phyloP scores from a whole-genome alignment of 441 rosid genomes.

The Kokia cookei region DNA sequence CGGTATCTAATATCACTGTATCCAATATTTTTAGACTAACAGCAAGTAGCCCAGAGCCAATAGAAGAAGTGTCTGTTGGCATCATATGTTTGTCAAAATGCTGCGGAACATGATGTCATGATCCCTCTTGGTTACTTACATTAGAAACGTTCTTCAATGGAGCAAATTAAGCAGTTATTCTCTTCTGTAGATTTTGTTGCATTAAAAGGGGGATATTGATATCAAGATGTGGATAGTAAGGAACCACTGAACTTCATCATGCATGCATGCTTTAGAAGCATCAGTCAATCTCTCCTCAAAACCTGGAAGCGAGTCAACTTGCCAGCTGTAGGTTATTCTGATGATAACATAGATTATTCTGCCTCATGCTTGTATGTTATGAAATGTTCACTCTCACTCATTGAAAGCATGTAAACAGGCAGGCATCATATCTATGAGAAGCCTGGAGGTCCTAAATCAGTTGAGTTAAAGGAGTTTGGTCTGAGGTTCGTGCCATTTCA shows the following conservation, averaged over 20 bases:
- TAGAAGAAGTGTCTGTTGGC: not conserved
- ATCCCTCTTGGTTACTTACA: not conserved
- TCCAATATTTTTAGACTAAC: too few species aligned
- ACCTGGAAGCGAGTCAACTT: not conserved
- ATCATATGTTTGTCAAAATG: not conserved
- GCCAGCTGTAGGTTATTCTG: not conserved
- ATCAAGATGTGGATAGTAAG: not conserved
- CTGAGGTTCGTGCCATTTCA: constrained; percentile 45
- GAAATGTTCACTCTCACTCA: not conserved
- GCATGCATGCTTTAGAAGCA: not conserved
- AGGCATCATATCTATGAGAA: constrained; percentile 89
- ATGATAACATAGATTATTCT: not conserved
- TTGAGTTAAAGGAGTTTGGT: constrained; percentile 83
- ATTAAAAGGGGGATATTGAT: not conserved
- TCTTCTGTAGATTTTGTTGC: not conserved
- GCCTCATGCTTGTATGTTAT: not conserved
- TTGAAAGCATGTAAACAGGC: constrained; percentile 8
- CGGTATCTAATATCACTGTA: too few species aligned
- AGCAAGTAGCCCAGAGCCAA: not conserved
- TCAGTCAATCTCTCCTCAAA: not conserved
- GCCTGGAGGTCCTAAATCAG: constrained; percentile 70
- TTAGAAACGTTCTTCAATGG: not conserved
- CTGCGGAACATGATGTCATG: not conserved
- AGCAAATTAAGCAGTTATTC: not conserved
- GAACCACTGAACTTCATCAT: not conserved